Evolutionary conservation across 2,329 filamentous ascomycete genomes (phyloP), one percentile per base, ranked within the genome.

Genomic region (Claviceps arundinis): DNA sequence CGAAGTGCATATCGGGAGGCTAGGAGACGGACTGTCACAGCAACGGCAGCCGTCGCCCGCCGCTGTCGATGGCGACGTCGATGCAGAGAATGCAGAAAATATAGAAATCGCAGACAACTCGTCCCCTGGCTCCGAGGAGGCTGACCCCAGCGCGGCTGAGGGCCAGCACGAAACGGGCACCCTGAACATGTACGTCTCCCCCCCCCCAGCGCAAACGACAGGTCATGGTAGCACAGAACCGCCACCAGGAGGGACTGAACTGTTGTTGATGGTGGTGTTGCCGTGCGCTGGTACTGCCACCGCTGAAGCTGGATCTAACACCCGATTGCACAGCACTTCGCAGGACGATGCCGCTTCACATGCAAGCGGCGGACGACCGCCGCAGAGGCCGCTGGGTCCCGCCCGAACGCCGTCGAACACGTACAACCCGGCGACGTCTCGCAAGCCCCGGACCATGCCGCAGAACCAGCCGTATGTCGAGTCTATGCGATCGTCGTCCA

Each of bases 321-420:
- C 69, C 60, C 63, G 73, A 67, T 66, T 76, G 52, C 57, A 60
- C 52, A 50, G 55, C 8, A 30, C 30, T 49, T 52, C 59, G 41
- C 64, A 62, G 11, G 59, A 61, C 13, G 64, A 67, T 26, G 57
- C 55, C n/a, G 47, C 59, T 34, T 47, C 56, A 8, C 65, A 64
- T 47, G 47, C 65, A 50, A 66, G 64, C 42, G 63, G 64, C 19
- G 53, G 64, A 51, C 72, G 83, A 60, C 74, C 77, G 26, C 81
- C 77, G 26, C 81, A 85, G 60, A 78, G 86, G 57, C 85, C 87
- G 16, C 76, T 78, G 5, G 82, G 74, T 24, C 85, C 86, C 17
- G 77, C 78, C 51, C 76, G 87, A 61, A 89, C 85, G 4, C 85
- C 85, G 1, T 91, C 87, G 34, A 87, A 77, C 64, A 89, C 87